Evolutionary conservation across 805 yeast genomes (phyloP).

Genomic region (Starmerella etchellsii): DNA sequence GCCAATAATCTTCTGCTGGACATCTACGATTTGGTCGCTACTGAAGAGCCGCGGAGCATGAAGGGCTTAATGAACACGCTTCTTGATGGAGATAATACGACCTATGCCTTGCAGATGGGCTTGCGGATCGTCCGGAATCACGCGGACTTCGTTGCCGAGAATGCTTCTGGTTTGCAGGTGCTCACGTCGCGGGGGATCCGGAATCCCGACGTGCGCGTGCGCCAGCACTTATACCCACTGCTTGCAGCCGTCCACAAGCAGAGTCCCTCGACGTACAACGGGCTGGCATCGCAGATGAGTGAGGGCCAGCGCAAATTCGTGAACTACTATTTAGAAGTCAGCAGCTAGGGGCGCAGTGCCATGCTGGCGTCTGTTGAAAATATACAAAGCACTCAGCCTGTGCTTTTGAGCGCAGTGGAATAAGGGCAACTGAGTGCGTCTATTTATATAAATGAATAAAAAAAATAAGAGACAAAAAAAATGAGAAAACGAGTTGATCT

Average conservation of each 20-base stretch:
- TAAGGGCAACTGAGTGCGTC: no score
- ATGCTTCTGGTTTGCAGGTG: background rate
- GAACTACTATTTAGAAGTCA: slow-evolving; percentile 18
- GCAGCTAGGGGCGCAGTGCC: no score
- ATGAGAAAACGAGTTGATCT: no score
- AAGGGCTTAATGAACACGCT: slow-evolving; percentile 3
- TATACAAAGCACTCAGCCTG: no score
- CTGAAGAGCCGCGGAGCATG: background rate
- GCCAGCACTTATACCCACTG: slow-evolving; percentile 24
- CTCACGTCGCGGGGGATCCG: slow-evolving; percentile 1
- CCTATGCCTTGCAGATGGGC: background rate
- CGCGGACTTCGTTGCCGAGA: slow-evolving; percentile 1
- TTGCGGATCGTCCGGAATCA: background rate
- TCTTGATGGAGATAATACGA: background rate
- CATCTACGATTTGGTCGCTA: background rate
- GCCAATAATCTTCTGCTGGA: slow-evolving; percentile 8
- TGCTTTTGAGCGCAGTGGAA: no score
- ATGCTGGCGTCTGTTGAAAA: no score
- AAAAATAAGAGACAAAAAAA: no score
- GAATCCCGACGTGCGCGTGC: slow-evolving; percentile 20
- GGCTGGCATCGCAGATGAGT: slow-evolving; percentile 15
- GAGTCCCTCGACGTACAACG: slow-evolving; percentile 8
- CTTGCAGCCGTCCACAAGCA: slow-evolving; percentile 15
- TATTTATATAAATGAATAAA: no score
- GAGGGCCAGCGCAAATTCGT: slow-evolving; percentile 24